phyloP scores from a whole-genome alignment of 176 grass and related monocot species.

The Lolium perenne region DNA sequence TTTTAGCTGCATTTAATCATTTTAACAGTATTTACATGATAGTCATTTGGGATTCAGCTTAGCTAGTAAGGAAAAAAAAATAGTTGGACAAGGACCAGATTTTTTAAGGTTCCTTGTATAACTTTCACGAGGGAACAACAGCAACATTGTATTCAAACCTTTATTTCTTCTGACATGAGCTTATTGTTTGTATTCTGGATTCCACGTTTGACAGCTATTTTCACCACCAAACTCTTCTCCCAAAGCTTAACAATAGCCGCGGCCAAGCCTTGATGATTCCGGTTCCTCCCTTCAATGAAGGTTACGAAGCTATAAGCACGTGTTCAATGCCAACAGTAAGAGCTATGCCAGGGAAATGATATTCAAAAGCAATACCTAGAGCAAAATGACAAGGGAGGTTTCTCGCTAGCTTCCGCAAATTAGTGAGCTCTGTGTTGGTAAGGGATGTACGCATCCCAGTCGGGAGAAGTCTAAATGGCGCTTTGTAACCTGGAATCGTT shows the following conservation, averaged over 20 bases:
- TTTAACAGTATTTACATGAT: not conserved
- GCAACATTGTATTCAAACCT: slow-evolving; percentile 54
- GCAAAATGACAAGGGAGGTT: slow-evolving; percentile 94
- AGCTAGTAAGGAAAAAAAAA: not conserved
- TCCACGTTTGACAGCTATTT: slow-evolving; percentile 93
- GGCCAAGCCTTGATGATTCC: slow-evolving; percentile 89
- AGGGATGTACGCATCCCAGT: slow-evolving; percentile 77
- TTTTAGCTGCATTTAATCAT: slow-evolving; percentile 10
- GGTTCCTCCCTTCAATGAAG: slow-evolving; percentile 82
- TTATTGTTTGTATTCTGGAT: slow-evolving; percentile 96
- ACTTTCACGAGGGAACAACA: not conserved
- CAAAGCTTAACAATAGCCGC: slow-evolving; percentile 87
- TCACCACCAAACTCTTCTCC: slow-evolving; percentile 93
- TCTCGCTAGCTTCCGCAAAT: slow-evolving; percentile 76
- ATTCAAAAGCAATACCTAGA: slow-evolving; percentile 65
- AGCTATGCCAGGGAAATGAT: not conserved
- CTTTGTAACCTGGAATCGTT: slow-evolving; percentile 85
- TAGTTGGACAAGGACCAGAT: not conserved
- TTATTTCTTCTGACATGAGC: slow-evolving; percentile 93
- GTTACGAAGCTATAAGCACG: slow-evolving; percentile 43
- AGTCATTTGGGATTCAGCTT: not conserved
- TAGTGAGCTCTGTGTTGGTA: slow-evolving; percentile 80
- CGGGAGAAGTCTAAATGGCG: slow-evolving; percentile 82
- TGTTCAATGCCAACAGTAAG: slow-evolving; percentile 8
- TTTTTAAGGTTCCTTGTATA: slow-evolving; percentile 22